Percentiles rank a stretch among this genome's conserved stretches.
Evolutionary conservation across 192 early-diverging fungal genomes (phyloP).

Genomic region (Dissophora ornata): DNA sequence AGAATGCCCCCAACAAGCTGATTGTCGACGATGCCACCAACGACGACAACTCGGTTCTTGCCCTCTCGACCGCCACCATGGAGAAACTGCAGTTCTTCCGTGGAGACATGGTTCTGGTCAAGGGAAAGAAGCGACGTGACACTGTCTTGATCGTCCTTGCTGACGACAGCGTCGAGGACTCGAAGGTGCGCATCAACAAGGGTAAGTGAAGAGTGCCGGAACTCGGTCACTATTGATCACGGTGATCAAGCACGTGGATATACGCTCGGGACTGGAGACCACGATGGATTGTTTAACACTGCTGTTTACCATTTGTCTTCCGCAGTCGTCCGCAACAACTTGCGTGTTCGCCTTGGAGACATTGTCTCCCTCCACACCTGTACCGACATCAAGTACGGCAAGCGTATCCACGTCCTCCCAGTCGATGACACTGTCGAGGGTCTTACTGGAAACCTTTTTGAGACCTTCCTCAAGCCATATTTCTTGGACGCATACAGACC

Average conservation of each 20-base stretch:
- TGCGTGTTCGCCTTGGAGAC: constrained; percentile 95
- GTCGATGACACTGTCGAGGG: constrained; percentile 99
- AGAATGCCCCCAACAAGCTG: constrained; percentile 97
- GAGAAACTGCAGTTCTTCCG: constrained; percentile 93
- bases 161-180: constrained; percentile 91
- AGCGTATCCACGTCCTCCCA: constrained; percentile 95
- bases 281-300: too few relatives aligned
- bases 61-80: constrained; percentile 91
- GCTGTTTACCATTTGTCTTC: constrained; percentile 51
- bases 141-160: constrained; percentile 96
- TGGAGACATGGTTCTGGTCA: constrained; percentile 95
- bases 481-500: constrained; percentile 98
- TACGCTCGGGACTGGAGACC: too few relatives aligned
- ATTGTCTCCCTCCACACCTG: constrained; percentile 96
- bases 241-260: too few relatives aligned
- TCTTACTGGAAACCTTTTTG: constrained; percentile 96
- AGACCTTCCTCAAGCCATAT: constrained; percentile 98
- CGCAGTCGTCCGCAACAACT: constrained; percentile 91
- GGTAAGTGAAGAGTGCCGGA: constrained; percentile 49
- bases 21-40: constrained; percentile 97
- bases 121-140: constrained; percentile 98
- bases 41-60: constrained; percentile 97
- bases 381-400: constrained; percentile 97
- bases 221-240: too few relatives aligned
- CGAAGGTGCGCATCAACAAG: constrained; percentile 95